phyloP scores from a whole-genome alignment of 345 rosid genomes.

The Salix suchowensis region DNA sequence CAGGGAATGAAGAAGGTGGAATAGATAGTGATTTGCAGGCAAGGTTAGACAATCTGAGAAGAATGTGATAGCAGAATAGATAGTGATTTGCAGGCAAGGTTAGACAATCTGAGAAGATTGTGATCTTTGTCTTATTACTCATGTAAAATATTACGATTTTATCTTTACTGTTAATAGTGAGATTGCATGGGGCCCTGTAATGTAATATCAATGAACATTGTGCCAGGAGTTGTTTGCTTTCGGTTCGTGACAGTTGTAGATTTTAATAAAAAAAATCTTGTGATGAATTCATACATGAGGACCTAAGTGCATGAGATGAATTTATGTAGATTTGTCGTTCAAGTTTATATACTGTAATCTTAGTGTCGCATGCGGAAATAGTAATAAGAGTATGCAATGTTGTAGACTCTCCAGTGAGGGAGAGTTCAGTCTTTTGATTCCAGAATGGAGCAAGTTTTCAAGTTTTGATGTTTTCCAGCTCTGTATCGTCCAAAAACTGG shows the following conservation, averaged over 20 bases:
- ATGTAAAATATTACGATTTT: slow-evolving; percentile 21
- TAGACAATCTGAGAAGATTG: slow-evolving; percentile 84
- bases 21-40: slow-evolving; percentile 85
- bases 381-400: too few species aligned
- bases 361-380: too few species aligned
- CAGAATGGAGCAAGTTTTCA: too few species aligned
- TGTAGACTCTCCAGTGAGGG: too few species aligned
- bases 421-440: too few species aligned
- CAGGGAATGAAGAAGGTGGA: slow-evolving; percentile 59
- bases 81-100: slow-evolving; percentile 79
- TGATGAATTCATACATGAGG: too few species aligned
- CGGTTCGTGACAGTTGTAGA: background rate
- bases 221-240: background rate
- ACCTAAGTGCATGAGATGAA: too few species aligned
- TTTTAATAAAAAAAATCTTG: background rate
- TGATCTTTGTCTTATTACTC: slow-evolving; percentile 20
- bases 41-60: slow-evolving; percentile 80
- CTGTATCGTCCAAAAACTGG: too few species aligned
- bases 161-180: background rate
- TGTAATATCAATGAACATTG: slow-evolving; percentile 20
- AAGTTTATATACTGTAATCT: too few species aligned
- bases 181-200: slow-evolving; percentile 18
- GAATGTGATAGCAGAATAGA: slow-evolving; percentile 73
- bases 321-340: too few species aligned
- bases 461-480: too few species aligned